A percentile compares a stretch with the other conserved stretches of the same genome.
Evolutionary conservation across 1,139 yeast species (phyloP).

Genomic region (Suhomyces atakaporum): DNA sequence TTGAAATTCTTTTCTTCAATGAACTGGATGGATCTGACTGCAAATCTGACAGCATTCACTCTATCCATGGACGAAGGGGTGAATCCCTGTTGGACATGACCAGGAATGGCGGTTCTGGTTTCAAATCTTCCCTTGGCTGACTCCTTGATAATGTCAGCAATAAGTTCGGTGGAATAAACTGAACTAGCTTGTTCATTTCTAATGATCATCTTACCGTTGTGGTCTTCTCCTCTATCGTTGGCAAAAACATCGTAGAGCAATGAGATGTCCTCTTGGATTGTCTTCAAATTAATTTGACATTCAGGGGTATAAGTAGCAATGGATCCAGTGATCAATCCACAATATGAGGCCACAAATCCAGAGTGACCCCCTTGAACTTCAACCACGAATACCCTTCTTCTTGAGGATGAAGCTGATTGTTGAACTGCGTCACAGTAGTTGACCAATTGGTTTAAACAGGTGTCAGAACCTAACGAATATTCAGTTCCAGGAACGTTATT

Average conservation of each 20-base stretch:
- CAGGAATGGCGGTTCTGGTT: conserved; percentile 95
- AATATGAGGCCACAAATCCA: conserved; percentile 73
- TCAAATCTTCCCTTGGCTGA: conserved; percentile 79
- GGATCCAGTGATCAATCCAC: conserved; percentile 72
- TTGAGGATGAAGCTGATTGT: conserved; percentile 76
- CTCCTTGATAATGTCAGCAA: conserved; percentile 80
- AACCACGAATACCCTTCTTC: conserved; percentile 76
- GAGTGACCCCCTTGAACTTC: conserved; percentile 90
- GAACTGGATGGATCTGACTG: conserved; percentile 84
- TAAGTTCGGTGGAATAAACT: conserved; percentile 76
- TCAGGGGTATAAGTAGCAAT: conserved; percentile 79
- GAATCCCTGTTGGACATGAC: conserved; percentile 98
- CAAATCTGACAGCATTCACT: conserved; percentile 86
- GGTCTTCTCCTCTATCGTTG: conserved; percentile 60
- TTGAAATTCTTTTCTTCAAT: conserved; percentile 52
- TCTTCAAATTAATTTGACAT: conserved; percentile 57
- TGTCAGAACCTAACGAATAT: conserved; percentile 76
- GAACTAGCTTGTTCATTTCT: conserved; percentile 85
- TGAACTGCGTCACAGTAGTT: conserved; percentile 78
- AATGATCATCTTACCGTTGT: conserved; percentile 79
- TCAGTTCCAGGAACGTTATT: conserved; percentile 86
- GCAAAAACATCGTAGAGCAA: conserved; percentile 58
- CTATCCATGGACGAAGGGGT: conserved; percentile 94
- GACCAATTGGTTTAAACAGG: conserved; percentile 73
- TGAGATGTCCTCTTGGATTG: conserved; percentile 62